These are phyloP conservation scores for Brettanomyces sp. DNA, from an alignment of 805 yeast species.

Conservation along the genomic window DNA sequence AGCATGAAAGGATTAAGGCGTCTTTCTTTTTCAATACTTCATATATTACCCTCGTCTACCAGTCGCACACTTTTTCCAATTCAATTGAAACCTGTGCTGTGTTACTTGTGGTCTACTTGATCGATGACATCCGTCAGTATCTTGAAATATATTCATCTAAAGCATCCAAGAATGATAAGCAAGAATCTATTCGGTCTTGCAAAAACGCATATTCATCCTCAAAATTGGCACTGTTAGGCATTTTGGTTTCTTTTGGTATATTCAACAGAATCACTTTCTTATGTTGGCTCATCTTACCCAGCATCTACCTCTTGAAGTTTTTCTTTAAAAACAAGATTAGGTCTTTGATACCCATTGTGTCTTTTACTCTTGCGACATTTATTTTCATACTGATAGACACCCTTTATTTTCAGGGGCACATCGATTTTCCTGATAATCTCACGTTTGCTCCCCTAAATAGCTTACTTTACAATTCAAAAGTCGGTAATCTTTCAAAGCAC, in stretches of 20 bases:
- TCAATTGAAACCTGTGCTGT: slow-evolving; percentile 62
- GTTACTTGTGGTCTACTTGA: slow-evolving; percentile 38
- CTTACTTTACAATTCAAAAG: slow-evolving; percentile 55
- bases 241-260: slow-evolving; percentile 51
- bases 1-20: slow-evolving; percentile 29
- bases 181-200: too few species aligned
- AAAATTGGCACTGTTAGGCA: slow-evolving; percentile 32
- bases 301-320: slow-evolving; percentile 34
- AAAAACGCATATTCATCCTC: slow-evolving; percentile 1
- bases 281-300: slow-evolving; percentile 64
- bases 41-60: slow-evolving; percentile 70
- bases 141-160: slow-evolving; percentile 3
- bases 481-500: slow-evolving; percentile 56
- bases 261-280: slow-evolving; percentile 83
- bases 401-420: slow-evolving; percentile 12
- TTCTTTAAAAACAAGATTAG: slow-evolving; percentile 27
- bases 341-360: slow-evolving; percentile 24
- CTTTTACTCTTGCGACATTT: slow-evolving; percentile 28
- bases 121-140: slow-evolving; percentile 26
- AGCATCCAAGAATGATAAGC: too few species aligned
- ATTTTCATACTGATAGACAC: slow-evolving; percentile 50
- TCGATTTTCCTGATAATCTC: slow-evolving; percentile 9
- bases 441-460: slow-evolving; percentile 74
- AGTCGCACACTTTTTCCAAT: slow-evolving; percentile 86
- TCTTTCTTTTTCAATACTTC: slow-evolving; percentile 42